phyloP scores from a whole-genome alignment of 257 asterid species.

The Marsdenia floribunda region DNA sequence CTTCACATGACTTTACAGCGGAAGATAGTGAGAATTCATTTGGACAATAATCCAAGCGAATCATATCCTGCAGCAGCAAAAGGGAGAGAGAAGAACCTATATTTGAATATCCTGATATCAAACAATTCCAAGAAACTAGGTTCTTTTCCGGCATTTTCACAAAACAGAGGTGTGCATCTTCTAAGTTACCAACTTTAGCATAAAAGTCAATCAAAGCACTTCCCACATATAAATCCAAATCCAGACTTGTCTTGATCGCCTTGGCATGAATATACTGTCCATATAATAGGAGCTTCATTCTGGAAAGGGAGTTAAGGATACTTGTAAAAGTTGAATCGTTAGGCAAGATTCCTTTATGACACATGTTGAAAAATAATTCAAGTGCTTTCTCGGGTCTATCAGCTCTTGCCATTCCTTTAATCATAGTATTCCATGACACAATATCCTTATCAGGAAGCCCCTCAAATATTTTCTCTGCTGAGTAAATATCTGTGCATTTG shows the following conservation, averaged over 20 bases:
- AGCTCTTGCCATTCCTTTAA: slow-evolving; percentile 42
- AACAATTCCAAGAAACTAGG: slow-evolving; percentile 67
- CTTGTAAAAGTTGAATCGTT: slow-evolving; percentile 42
- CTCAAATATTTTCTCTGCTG: slow-evolving; percentile 55
- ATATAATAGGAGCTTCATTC: slow-evolving; percentile 25
- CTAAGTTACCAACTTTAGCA: slow-evolving; percentile 44
- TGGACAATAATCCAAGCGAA: slow-evolving; percentile 45
- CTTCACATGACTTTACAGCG: slow-evolving; percentile 43
- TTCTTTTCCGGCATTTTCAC: slow-evolving; percentile 53
- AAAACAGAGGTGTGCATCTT: slow-evolving; percentile 57
- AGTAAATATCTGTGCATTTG: slow-evolving; percentile 26
- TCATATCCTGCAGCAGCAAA: slow-evolving; percentile 51
- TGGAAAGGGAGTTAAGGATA: slow-evolving; percentile 48
- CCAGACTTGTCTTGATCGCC: slow-evolving; percentile 46
- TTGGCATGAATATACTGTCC: slow-evolving; percentile 63
- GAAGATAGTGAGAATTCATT: slow-evolving; percentile 57
- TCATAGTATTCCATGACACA: slow-evolving; percentile 62
- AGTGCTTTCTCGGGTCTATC: slow-evolving; percentile 39
- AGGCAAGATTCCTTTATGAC: slow-evolving; percentile 38
- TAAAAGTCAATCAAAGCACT: slow-evolving; percentile 65
- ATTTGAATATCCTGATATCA: slow-evolving; percentile 65
- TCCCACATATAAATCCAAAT: slow-evolving; percentile 45
- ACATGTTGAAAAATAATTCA: slow-evolving; percentile 38
- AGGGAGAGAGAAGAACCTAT: slow-evolving; percentile 35
- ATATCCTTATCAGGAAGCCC: slow-evolving; percentile 44